Base-by-base conservation (phyloP, 2,329 filamentous ascomycete genomes). In the Exophiala sp. region DNA sequence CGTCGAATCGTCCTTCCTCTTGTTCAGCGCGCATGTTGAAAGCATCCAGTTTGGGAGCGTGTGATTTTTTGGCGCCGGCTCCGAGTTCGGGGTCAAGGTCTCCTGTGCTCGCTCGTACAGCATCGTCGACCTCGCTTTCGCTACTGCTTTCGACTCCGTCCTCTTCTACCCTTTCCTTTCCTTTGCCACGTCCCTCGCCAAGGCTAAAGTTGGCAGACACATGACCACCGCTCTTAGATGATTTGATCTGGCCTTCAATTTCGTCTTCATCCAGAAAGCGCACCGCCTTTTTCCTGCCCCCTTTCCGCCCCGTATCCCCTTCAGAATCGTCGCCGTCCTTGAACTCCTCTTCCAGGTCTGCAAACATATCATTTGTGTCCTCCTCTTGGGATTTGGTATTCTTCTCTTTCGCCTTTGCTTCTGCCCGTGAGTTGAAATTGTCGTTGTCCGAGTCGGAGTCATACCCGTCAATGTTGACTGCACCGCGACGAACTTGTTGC, bases 401-500 rank as follows among this genome's bases (percentile, higher is more conserved):
- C 64, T 67, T 43, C 59, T 73, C 46, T 57, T 76, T 71, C 2
- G 70, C 70, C 56, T 79, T 78, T 48, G 77, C 77, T 51, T 83
- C 81, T 4, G 86, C 85, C 44, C 86, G 80, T 24, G 78, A 79
- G 60, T 93, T 80, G 66, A 95, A 94, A 38, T 86, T 89, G 64
- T 97, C 93, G 58, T 94, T 91, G 45, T 91, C 95, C 50, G 78
- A 82, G 68, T 98, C 93, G 8, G 86, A 93, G 60, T 97, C 91
- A 70, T 97, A 98, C 43, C 93, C 93, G 64, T 97, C 93, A 34
- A 98, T 82, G 63, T 97, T 96, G 48, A 98, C 87, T 0, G 91
- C 93, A 59, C 91, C 91, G 56, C 93, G 87, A 67, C 95, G 95
- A 0, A 88, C 87, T 34, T 82, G 79, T 24, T 80, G 78, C 1